Conservation (phyloP, 1,139 yeast species). For the Trichomonascaceae sp. region DNA sequence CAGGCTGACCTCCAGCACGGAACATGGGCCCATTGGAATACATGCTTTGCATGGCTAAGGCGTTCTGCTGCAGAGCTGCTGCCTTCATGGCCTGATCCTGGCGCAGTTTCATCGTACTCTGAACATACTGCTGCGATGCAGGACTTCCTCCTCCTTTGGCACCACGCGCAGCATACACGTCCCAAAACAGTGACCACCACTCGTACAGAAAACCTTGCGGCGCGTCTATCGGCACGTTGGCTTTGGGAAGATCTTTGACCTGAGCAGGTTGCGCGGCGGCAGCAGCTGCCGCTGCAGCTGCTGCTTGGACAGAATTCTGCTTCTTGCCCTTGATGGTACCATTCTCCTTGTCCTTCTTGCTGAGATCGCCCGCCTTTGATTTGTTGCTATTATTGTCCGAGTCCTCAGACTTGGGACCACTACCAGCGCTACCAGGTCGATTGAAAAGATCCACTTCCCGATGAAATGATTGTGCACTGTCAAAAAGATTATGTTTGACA, state of each 20-base stretch:
- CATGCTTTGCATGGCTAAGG: constrained; percentile 12
- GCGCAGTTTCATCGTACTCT: constrained; percentile 40
- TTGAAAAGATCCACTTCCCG: constrained; percentile 47
- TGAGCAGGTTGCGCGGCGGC: no score
- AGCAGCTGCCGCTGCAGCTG: no score
- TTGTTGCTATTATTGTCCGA: constrained; percentile 1
- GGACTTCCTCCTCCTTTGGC: constrained; percentile 43
- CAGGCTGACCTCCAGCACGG: constrained; percentile 7
- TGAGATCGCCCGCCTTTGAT: background rate
- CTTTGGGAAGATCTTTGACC: constrained; percentile 14
- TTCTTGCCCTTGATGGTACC: constrained; percentile 22
- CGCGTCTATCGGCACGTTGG: constrained; percentile 34
- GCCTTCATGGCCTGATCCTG: constrained; percentile 32
- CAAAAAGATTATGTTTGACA: constrained; percentile 55
- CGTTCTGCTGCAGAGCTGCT: constrained; percentile 22
- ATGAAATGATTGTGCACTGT: constrained; percentile 60
- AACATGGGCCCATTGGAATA: constrained; percentile 14
- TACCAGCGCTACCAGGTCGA: no score
- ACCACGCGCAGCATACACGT: constrained; percentile 73
- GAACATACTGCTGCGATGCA: constrained; percentile 59
- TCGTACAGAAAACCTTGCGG: constrained; percentile 81
- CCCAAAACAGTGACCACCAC: constrained; percentile 98
- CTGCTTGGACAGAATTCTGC: no score
- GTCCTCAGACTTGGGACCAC: background rate
- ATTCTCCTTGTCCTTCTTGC: constrained; percentile 33